These are phyloP conservation scores for Chernovozyma sophiae-reginae DNA, from an alignment of 1,139 yeast genomes.

Conservation along the genomic window DNA sequence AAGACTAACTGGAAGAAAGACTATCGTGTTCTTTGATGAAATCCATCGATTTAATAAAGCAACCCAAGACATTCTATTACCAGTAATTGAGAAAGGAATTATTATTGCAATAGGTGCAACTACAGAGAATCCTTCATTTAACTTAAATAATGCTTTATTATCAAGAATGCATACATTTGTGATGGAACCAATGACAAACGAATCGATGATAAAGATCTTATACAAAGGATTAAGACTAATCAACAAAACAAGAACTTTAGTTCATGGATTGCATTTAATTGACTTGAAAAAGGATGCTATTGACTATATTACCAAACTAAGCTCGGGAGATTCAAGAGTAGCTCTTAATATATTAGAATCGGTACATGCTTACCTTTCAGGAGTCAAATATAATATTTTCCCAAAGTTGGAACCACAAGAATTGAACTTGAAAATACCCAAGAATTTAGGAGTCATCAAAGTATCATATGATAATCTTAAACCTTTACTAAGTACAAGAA, in stretches of 20 bases:
- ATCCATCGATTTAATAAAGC: slow-evolving; percentile 87
- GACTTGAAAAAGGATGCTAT: slow-evolving; percentile 55
- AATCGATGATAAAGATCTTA: slow-evolving; percentile 57
- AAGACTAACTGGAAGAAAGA: slow-evolving; percentile 60
- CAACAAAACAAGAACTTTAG: slow-evolving; percentile 51
- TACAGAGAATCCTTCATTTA: slow-evolving; percentile 95
- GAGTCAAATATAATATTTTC: slow-evolving; percentile 21
- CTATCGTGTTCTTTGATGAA: slow-evolving; percentile 86
- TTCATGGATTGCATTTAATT: slow-evolving; percentile 39
- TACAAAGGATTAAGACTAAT: slow-evolving; percentile 58
- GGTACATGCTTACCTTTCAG: slow-evolving; percentile 40
- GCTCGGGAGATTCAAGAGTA: slow-evolving; percentile 87
- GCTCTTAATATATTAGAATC: slow-evolving; percentile 72
- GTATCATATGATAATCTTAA: slow-evolving; percentile 34
- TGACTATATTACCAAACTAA: slow-evolving; percentile 67
- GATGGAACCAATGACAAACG: slow-evolving; percentile 56
- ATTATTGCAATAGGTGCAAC: slow-evolving; percentile 86
- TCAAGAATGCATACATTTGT: slow-evolving; percentile 88
- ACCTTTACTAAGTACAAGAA: slow-evolving; percentile 32
- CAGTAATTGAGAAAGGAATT: slow-evolving; percentile 66
- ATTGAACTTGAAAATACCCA: slow-evolving; percentile 14
- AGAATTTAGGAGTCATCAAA: slow-evolving; percentile 25
- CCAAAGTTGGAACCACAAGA: slow-evolving; percentile 13
- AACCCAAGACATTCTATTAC: slow-evolving; percentile 82
- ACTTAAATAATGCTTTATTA: slow-evolving; percentile 78